Base-by-base conservation (phyloP, 805 yeast species). In the Lipomyces sp. region DNA sequence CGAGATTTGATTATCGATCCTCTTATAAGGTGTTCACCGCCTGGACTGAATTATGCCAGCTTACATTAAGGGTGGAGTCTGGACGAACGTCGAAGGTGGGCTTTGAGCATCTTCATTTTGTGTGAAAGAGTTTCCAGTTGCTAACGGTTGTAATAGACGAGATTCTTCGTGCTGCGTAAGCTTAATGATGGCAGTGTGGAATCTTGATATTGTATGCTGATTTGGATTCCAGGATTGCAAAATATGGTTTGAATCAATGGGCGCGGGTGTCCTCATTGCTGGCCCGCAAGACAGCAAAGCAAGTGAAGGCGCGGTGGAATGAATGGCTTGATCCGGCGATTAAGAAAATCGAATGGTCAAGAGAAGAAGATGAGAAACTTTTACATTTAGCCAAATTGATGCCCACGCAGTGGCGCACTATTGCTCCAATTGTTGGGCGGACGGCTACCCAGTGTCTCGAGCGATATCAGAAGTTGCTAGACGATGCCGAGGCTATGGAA, bases 241-340 rank as follows among this genome's bases (percentile, higher is more conserved):
- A 94, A 75, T 94, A 94, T 77, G 99, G 99, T 0, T 80, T 92
- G 24, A 92, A 90, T 72, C 97, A 95, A 74, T 94, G 99, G 99
- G 84, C 95, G 13, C 84, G 97, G 60, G 94, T 94, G 3, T 90
- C 97, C 0, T 92, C 98, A 0, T 81, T 94, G 56, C 79, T 94
- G 45, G 88, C 91, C 4, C 86, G 90, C 75, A 94, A 94, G 77
- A 88, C 92, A 1, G 96, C 98, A 3, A 87, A 87, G 74, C 98
- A 95, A 76, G 94, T 96, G 69, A 91, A 92, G 74, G 90, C 96
- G 1, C 81, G 98, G 70, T 94, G 99, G 99, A 82, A 81, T 59
- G 97, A 94, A 74, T 92, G 89, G 85, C 79, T 94, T 50, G 89
- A 87, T 75, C 98, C 98, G 0, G 77, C 81, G 3, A 82, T 94